Evolutionary conservation across 108 stramenopile species (phyloP), one percentile per base, ranked within the genome.

Genomic region (Cyclostephanos invisitatus): DNA sequence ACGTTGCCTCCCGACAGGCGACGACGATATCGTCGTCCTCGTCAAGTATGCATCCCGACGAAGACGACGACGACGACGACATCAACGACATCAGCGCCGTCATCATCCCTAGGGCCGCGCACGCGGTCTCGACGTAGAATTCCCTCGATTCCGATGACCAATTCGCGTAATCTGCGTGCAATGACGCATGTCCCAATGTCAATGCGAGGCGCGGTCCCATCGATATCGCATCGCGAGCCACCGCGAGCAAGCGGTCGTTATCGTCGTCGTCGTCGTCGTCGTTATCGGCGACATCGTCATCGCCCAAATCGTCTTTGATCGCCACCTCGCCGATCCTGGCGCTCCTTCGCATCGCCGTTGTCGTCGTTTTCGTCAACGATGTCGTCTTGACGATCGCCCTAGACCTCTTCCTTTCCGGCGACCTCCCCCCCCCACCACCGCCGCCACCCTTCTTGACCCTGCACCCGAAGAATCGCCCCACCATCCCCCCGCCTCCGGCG

Each of bases 91-190:
- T 46, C 59, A 92, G 63, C 7, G 91, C 87, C 0, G 85, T 78
- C 32, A 66, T 25, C 24, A 84, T 86, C 18, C 67, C 84, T 12
- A 88, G 60, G 4, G 85, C 84, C 15, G 59, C 58, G 22, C 64
- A 66, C 15, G 80, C 70, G 8, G 85, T 81, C 36, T 94, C 90
- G 20, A 88, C 14, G 25, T 86, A 62, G 15, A 77, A 80, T 60
- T 94, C 92, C 27, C 83, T 64, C 32, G 87, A 83, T 36, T 90
- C 90, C 9, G 54, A 55, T 8, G 87, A 84, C 92, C 90, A 91
- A 54, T 78, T 89, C 54, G 73, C 62, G 72, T 89, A 90, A 48
- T 90, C 92, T 35, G 65, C 46, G 57, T 87, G 84, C 1, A 72
- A 18, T 11, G 85, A 83, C 20, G 78, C 69, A 5, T 46, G 17